phyloP scores from a whole-genome alignment of 2,329 filamentous ascomycete species.

The Hirsutella rhossiliensis region DNA sequence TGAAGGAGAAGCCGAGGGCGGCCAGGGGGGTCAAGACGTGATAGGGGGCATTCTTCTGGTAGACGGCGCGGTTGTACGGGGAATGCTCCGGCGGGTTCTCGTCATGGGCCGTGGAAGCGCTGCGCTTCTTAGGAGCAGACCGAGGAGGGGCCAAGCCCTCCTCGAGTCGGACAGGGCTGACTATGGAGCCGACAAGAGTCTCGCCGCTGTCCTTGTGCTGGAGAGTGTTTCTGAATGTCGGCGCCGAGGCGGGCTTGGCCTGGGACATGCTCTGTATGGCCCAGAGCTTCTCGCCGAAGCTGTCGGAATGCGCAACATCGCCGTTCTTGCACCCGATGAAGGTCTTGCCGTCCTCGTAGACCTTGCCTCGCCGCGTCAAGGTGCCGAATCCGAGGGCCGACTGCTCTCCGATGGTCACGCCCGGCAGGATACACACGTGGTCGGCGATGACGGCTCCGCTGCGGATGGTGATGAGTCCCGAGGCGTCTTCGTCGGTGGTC shows the following conservation, averaged over 20 bases:
- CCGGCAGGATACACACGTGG: constrained; percentile 38
- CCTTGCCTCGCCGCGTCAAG: constrained; percentile 30
- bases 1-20: constrained; percentile 36
- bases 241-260: not conserved
- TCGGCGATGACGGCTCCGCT: constrained; percentile 44
- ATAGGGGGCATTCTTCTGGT: constrained; percentile 35
- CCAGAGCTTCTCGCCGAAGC: not conserved
- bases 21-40: constrained; percentile 31
- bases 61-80: constrained; percentile 44
- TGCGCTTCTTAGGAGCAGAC: not conserved
- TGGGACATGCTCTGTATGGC: not conserved
- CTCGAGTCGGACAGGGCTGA: not conserved
- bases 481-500: constrained; percentile 37
- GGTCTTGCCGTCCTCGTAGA: constrained; percentile 30
- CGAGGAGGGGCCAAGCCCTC: not conserved
- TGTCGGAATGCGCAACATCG: constrained; percentile 20
- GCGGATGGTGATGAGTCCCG: constrained; percentile 31
- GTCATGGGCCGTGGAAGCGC: not conserved
- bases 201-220: not conserved
- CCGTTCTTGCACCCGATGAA: constrained; percentile 41
- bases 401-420: constrained; percentile 32
- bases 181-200: not conserved
- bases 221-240: not conserved
- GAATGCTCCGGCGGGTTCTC: constrained; percentile 9
- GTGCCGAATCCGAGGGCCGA: constrained; percentile 42